A percentile compares a stretch with the other conserved stretches of the same genome.
phyloP scores from a whole-genome alignment of 2,329 filamentous ascomycete genomes.

The Aspergillus neoniger region DNA sequence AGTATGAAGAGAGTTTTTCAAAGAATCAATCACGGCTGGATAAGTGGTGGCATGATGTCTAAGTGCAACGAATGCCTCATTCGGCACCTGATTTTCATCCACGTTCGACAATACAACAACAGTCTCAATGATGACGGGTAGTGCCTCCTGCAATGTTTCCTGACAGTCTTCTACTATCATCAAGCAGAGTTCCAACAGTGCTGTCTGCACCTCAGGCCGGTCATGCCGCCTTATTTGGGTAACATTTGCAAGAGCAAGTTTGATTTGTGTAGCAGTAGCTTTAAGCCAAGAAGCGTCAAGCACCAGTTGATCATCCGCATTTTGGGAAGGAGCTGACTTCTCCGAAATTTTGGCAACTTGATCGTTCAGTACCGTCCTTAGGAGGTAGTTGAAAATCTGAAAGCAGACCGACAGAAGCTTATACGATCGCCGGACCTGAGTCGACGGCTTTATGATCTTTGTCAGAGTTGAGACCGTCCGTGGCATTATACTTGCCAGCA shows the following conservation, averaged over 20 bases:
- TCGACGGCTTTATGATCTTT: constrained; percentile 70
- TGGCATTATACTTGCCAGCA: constrained; percentile 82
- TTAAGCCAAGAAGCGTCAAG: constrained; percentile 69
- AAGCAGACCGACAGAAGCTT: constrained; percentile 67
- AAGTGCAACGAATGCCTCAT: constrained; percentile 48
- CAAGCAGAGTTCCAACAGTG: constrained; percentile 71
- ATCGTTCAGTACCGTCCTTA: constrained; percentile 53
- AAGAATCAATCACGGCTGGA: constrained; percentile 60
- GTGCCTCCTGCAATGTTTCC: constrained; percentile 67
- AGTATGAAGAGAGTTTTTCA: constrained; percentile 72
- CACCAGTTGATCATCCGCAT: constrained; percentile 39
- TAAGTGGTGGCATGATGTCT: constrained; percentile 65
- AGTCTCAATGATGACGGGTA: constrained; percentile 75
- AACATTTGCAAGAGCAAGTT: constrained; percentile 76
- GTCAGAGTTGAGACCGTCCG: constrained; percentile 81
- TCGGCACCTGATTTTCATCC: constrained; percentile 46
- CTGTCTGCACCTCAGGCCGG: constrained; percentile 66
- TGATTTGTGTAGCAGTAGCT: constrained; percentile 78
- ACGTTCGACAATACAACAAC: constrained; percentile 67
- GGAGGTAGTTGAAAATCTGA: constrained; percentile 54
- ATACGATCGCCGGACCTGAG: constrained; percentile 60
- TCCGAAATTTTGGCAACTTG: constrained; percentile 27
- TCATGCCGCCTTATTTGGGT: constrained; percentile 73
- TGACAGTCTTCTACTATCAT: constrained; percentile 77
- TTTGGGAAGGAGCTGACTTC: constrained; percentile 23